phyloP scores from a whole-genome alignment of 768 basidiomycete species.

The Tremella fuciformis region DNA sequence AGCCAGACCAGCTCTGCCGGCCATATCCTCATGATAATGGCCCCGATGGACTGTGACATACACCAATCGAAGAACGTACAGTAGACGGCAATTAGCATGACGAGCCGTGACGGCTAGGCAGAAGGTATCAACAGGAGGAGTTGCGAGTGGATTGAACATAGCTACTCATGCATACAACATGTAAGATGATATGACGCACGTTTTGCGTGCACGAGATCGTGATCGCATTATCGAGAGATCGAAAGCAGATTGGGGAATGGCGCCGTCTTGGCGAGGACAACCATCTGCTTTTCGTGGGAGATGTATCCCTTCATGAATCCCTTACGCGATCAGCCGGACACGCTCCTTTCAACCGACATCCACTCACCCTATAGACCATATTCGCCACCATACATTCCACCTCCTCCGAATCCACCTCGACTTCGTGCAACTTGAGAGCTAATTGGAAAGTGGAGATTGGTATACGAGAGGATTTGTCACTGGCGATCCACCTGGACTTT shows the following conservation, averaged over 20 bases:
- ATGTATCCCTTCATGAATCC: slow-evolving; percentile 93
- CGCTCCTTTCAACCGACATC: neutral
- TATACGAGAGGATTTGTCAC: slow-evolving; percentile 70
- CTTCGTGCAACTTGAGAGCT: slow-evolving; percentile 69
- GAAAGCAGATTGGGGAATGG: slow-evolving; percentile 68
- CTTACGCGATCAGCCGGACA: slow-evolving; percentile 25
- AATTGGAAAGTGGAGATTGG: slow-evolving; percentile 75
- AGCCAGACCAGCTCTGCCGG: too few species aligned
- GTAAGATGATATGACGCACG: too few species aligned
- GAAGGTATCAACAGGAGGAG: too few species aligned
- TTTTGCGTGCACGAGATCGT: too few species aligned
- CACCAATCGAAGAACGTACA: too few species aligned
- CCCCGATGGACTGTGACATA: too few species aligned
- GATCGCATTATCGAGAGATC: slow-evolving; percentile 17
- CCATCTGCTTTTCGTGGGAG: slow-evolving; percentile 90
- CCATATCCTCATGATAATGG: too few species aligned
- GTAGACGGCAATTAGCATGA: too few species aligned
- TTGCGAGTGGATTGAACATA: too few species aligned
- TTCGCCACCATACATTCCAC: slow-evolving; percentile 92
- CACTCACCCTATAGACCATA: slow-evolving; percentile 76
- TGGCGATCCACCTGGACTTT: slow-evolving; percentile 70
- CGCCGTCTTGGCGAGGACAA: slow-evolving; percentile 75
- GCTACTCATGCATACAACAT: too few species aligned
- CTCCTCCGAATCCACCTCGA: slow-evolving; percentile 68
- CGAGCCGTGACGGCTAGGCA: too few species aligned